Conservation (phyloP, 768 basidiomycete species). For the Lactarius sp. region DNA sequence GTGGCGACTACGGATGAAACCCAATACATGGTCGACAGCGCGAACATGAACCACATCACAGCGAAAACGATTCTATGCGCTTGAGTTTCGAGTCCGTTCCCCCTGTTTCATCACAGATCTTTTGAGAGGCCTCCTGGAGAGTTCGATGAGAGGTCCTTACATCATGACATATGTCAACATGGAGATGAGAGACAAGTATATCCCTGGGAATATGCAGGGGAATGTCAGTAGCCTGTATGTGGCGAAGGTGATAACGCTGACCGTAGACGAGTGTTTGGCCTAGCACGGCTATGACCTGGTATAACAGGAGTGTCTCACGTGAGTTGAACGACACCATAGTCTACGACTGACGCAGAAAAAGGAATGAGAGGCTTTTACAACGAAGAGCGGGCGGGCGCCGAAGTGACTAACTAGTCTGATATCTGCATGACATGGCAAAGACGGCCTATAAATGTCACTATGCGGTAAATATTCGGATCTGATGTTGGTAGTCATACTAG, state of each 20-base stretch:
- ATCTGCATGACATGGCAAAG: no score
- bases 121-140: neutral
- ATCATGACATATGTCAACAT: slow-evolving; percentile 1
- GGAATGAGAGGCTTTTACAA: neutral
- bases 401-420: no score
- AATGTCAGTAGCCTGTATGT: neutral
- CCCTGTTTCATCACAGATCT: neutral
- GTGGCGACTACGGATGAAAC: neutral
- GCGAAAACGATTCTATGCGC: neutral
- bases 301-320: neutral
- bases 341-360: neutral
- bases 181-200: slow-evolving; percentile 12
- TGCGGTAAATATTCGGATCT: no score
- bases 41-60: slow-evolving; percentile 3
- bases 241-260: neutral
- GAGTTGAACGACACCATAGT: neutral
- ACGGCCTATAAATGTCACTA: no score
- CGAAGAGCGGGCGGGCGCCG: no score
- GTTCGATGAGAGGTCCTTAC: neutral
- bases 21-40: slow-evolving; percentile 6
- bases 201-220: neutral
- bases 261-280: slow-evolving; percentile 7
- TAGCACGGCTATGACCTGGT: slow-evolving; percentile 5
- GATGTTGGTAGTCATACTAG: no score
- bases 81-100: neutral